Percentiles rank a stretch among this genome's conserved stretches.
These are phyloP conservation scores for Sporothrix inflata DNA, from an alignment of 2,329 filamentous ascomycete genomes.

Conservation along the genomic window DNA sequence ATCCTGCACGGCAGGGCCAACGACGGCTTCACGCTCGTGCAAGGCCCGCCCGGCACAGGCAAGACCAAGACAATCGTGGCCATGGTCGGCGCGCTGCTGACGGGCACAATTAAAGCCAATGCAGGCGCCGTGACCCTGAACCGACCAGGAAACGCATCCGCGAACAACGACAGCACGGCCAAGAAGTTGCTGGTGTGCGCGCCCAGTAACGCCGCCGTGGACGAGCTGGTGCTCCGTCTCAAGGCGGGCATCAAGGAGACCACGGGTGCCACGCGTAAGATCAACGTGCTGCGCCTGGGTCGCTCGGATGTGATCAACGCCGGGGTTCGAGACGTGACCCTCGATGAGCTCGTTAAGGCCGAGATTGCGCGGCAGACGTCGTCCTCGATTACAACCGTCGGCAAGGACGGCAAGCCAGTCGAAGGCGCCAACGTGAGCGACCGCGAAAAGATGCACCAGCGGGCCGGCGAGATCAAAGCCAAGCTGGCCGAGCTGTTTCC, in stretches of 20 bases:
- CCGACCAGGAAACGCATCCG: constrained; percentile 43
- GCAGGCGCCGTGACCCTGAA: constrained; percentile 52
- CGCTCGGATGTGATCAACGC: constrained; percentile 90
- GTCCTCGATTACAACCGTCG: constrained; percentile 3
- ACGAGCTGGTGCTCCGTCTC: constrained; percentile 90
- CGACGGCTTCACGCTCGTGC: constrained; percentile 94
- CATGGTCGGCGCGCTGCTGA: constrained; percentile 86
- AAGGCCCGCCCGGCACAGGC: constrained; percentile 93
- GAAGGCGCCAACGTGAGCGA: constrained; percentile 51
- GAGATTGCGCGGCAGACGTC: constrained; percentile 53
- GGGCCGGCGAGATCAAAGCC: constrained; percentile 73
- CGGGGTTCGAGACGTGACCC: constrained; percentile 84
- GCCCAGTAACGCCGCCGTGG: constrained; percentile 97
- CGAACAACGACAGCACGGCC: constrained; percentile 44
- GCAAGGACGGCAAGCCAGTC: constrained; percentile 25
- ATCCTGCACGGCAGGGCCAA: constrained; percentile 92
- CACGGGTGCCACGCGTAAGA: constrained; percentile 70
- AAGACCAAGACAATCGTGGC: constrained; percentile 99
- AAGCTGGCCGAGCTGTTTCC: constrained; percentile 72
- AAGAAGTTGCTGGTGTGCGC: constrained; percentile 96
- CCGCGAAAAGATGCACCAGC: constrained; percentile 63
- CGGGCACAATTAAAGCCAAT: constrained; percentile 52
- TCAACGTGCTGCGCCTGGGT: constrained; percentile 88
- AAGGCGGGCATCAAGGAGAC: constrained; percentile 83
- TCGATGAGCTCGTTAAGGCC: constrained; percentile 85